These are phyloP conservation scores for Penicillium sp. DNA, from an alignment of 2,329 filamentous ascomycete genomes.

Conservation along the genomic window DNA sequence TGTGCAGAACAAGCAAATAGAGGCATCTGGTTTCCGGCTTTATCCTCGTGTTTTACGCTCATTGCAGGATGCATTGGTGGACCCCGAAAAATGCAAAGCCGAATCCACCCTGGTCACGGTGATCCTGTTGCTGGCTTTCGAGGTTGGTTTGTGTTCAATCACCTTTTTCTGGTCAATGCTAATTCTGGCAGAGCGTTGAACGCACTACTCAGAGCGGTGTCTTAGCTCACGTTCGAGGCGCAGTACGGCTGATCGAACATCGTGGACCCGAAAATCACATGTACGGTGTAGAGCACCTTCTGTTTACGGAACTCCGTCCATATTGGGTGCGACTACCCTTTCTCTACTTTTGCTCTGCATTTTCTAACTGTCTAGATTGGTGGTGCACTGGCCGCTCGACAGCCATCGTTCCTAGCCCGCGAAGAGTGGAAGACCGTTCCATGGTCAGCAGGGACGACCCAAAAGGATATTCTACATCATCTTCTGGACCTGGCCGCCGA, in stretches of 20 bases:
- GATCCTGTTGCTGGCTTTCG: slow-evolving; percentile 39
- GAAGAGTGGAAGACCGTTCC: slow-evolving; percentile 43
- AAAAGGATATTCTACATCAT: slow-evolving; percentile 40
- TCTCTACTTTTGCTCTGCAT: not conserved
- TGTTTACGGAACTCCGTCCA: slow-evolving; percentile 41
- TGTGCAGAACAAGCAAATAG: slow-evolving; percentile 35
- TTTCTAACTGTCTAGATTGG: slow-evolving; percentile 27
- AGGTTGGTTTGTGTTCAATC: slow-evolving; percentile 22
- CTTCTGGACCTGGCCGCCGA: slow-evolving; percentile 39
- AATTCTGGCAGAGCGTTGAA: slow-evolving; percentile 33
- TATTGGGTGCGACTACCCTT: slow-evolving; percentile 35
- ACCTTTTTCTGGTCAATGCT: not conserved
- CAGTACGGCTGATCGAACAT: slow-evolving; percentile 39
- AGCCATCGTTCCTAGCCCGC: slow-evolving; percentile 36
- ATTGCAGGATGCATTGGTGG: slow-evolving; percentile 38
- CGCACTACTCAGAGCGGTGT: slow-evolving; percentile 36
- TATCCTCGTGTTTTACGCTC: slow-evolving; percentile 38
- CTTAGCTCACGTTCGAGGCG: slow-evolving; percentile 36
- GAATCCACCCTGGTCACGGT: slow-evolving; percentile 42
- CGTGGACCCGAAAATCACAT: slow-evolving; percentile 42
- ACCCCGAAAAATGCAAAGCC: slow-evolving; percentile 38
- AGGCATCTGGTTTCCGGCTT: slow-evolving; percentile 33
- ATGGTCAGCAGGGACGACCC: slow-evolving; percentile 38
- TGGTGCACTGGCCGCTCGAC: slow-evolving; percentile 31
- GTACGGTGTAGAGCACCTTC: slow-evolving; percentile 40